These are phyloP conservation scores for Colletotrichum sp. DNA, from an alignment of 2,329 filamentous ascomycete genomes.

Conservation along the genomic window DNA sequence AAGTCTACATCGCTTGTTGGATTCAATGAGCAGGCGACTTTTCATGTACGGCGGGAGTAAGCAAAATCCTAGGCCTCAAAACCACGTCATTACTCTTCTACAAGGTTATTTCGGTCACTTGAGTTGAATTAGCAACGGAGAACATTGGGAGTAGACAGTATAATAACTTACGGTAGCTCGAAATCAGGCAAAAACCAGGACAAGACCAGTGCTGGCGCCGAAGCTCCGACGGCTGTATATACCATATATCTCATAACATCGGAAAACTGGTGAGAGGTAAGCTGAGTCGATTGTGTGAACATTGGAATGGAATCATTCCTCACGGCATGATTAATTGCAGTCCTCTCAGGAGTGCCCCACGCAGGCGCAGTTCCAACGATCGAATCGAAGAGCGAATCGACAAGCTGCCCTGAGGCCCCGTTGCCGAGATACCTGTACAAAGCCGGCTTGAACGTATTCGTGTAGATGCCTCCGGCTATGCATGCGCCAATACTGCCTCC, in stretches of 20 bases:
- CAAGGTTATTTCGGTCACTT: constrained; percentile 5
- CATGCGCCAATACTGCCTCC: constrained; percentile 34
- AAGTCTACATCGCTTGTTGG: background rate
- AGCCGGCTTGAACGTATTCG: constrained; percentile 30
- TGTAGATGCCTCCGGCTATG: constrained; percentile 36
- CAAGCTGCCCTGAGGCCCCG: background rate
- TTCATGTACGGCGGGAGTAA: background rate
- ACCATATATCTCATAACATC: constrained; percentile 12
- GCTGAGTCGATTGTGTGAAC: too few species aligned
- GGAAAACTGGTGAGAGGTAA: background rate
- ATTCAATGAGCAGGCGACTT: background rate
- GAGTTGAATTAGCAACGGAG: background rate
- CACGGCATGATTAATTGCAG: background rate
- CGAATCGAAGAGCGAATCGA: constrained; percentile 6
- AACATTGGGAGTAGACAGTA: background rate
- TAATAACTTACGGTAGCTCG: background rate
- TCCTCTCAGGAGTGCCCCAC: constrained; percentile 10
- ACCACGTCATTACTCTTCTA: background rate
- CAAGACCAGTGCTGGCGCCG: background rate
- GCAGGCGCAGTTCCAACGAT: constrained; percentile 1
- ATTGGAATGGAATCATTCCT: background rate
- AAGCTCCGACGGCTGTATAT: constrained; percentile 1
- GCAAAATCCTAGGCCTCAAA: background rate
- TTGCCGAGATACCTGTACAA: background rate
- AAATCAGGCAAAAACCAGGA: constrained; percentile 6